phyloP scores from a whole-genome alignment of 257 asterid genomes.

The Nicotiana paniculata region DNA sequence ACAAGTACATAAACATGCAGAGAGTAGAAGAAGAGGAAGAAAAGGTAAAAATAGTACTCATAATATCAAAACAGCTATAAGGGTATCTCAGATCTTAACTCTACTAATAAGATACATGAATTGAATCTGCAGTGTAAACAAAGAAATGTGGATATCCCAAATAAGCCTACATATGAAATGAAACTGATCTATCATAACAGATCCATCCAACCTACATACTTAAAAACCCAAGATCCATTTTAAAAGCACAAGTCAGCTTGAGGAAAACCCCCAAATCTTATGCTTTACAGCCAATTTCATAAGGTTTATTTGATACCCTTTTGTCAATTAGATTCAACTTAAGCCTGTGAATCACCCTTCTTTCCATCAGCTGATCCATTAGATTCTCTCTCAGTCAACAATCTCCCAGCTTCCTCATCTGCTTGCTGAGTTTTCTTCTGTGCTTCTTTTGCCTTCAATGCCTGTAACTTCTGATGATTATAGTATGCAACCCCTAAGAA shows the following conservation, averaged over 20 bases:
- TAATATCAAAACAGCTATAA: not conserved
- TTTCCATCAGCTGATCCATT: conserved; percentile 7
- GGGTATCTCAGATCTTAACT: conserved; percentile 6
- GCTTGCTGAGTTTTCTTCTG: conserved; percentile 6
- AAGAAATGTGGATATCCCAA: not conserved
- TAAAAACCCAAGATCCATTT: not conserved
- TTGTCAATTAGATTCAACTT: not conserved
- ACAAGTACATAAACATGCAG: not conserved
- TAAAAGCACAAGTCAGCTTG: not conserved
- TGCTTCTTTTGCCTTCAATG: conserved; percentile 14
- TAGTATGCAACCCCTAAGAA: conserved; percentile 11
- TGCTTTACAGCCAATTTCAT: not conserved
- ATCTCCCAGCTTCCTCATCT: conserved; percentile 10
- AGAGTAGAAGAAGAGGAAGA: not conserved
- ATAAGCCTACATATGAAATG: not conserved
- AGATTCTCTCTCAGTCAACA: conserved; percentile 11
- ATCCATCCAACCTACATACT: not conserved
- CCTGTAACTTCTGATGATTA: conserved; percentile 12
- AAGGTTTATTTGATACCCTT: conserved; percentile 3
- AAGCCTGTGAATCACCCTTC: conserved; percentile 9
- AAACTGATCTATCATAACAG: not conserved
- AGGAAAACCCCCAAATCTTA: not conserved
- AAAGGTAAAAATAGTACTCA: not conserved
- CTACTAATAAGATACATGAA: not conserved
- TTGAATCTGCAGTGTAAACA: conserved; percentile 3